Conservation (phyloP, 371 early-diverging fungal genomes). For the Caulochytrium protostelioides region DNA sequence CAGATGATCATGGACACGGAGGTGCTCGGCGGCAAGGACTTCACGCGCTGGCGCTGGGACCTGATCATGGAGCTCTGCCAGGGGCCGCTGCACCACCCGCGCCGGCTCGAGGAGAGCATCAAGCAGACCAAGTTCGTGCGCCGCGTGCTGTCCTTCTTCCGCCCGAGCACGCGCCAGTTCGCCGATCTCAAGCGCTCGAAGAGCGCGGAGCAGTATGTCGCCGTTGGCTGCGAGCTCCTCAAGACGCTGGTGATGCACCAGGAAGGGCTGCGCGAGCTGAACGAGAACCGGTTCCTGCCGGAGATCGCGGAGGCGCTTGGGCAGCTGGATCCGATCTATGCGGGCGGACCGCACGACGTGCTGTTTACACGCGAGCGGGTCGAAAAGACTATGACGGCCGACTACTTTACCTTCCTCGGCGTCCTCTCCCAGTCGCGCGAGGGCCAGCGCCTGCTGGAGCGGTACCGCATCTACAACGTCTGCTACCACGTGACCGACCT, state of each 20-base stretch:
- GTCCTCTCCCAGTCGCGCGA: slow-evolving; percentile 36
- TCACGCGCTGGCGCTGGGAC: slow-evolving; percentile 65
- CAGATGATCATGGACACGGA: slow-evolving; percentile 1
- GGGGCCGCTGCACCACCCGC: slow-evolving; percentile 47
- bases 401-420: slow-evolving; percentile 59
- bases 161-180: slow-evolving; percentile 50
- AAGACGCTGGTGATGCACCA: slow-evolving; percentile 24
- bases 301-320: slow-evolving; percentile 47
- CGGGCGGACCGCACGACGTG: slow-evolving; percentile 26
- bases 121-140: slow-evolving; percentile 50
- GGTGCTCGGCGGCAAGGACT: slow-evolving; percentile 49
- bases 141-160: slow-evolving; percentile 48
- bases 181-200: slow-evolving; percentile 34
- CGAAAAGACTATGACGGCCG: slow-evolving; percentile 44
- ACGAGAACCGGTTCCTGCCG: slow-evolving; percentile 39
- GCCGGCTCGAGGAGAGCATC: slow-evolving; percentile 54
- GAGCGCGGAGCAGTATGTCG: slow-evolving; percentile 24
- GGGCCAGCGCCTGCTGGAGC: slow-evolving; percentile 39
- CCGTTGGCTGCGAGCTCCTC: slow-evolving; percentile 40
- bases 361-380: slow-evolving; percentile 55
- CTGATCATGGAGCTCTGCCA: slow-evolving; percentile 45
- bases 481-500: slow-evolving; percentile 62
- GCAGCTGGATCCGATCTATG: slow-evolving; percentile 40
- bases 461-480: slow-evolving; percentile 52
- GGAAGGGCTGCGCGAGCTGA: slow-evolving; percentile 44